Evolutionary conservation across 2,329 filamentous ascomycete genomes (phyloP).

Genomic region (Verticillium albo-atrum): DNA sequence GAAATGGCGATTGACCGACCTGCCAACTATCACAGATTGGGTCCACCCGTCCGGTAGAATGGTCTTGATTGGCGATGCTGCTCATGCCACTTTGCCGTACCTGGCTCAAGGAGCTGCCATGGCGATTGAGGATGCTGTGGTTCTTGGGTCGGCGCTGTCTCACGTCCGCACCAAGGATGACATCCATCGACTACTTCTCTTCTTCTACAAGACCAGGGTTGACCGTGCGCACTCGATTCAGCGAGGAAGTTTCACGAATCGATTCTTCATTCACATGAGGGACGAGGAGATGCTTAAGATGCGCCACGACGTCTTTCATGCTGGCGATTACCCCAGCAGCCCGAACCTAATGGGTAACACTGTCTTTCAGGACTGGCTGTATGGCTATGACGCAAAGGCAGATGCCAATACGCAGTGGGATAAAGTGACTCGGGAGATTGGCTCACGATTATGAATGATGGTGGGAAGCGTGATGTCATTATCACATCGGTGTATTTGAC

Average conservation of each 20-base stretch:
- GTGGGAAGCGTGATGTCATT: no score
- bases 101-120: conserved; percentile 17
- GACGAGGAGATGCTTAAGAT: conserved; percentile 7
- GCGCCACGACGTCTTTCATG: conserved; percentile 3
- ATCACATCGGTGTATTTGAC: no score
- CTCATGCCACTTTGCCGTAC: conserved; percentile 19
- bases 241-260: conserved; percentile 6
- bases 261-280: conserved; percentile 10
- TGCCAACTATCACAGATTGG: conserved; percentile 31
- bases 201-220: conserved; percentile 7
- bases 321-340: conserved; percentile 8
- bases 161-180: background rate
- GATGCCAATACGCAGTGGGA: conserved; percentile 5
- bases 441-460: background rate
- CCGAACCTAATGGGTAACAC: conserved; percentile 9
- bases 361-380: conserved; percentile 9
- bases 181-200: conserved; percentile 1
- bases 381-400: conserved; percentile 6
- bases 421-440: background rate
- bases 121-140: conserved; percentile 19
- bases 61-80: conserved; percentile 27
- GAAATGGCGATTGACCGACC: background rate
- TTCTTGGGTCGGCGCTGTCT: conserved; percentile 10
- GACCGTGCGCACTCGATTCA: conserved; percentile 8
- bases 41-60: conserved; percentile 50